Base-by-base conservation (phyloP, 768 basidiomycete species). In the Cystofilobasidium macerans region DNA sequence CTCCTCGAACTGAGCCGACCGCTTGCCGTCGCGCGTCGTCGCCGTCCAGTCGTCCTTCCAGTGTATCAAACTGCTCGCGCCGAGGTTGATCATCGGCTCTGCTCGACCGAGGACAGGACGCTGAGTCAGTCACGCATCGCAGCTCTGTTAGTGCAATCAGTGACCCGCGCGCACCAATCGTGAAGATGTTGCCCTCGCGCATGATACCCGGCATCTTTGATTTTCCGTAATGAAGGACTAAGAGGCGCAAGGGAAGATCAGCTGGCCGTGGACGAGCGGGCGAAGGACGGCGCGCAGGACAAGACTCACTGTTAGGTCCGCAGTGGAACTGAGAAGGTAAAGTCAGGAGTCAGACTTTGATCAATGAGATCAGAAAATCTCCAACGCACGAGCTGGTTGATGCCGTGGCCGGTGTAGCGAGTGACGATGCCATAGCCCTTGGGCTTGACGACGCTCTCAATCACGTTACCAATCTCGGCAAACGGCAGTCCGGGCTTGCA, bases 21-120 rank as follows among this genome's bases (percentile, higher is more conserved):
- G 80, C 75, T 87, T 87, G 28, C 92, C 94, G 76, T 97, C 94
- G 16, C 62, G 76, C 6, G 95, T 99, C 26, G 87, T 89, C 1
- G 93, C 90, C 3, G 94, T 98, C 94, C 94, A 98, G 73, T 90
- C 86, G 75, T 94, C 91, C 36, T 86, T 86, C 92, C 92, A 76
- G 69, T 75, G 73, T 30, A 72, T 71, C 11, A 77, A 70, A 48
- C 71, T 71, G 43, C 71, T 69, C 14, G 81, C 80, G 7, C 93
- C 93, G 24, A 89, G 75, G 75, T 97, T 97, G 70, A 95, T 85
- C 93, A 97, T 97, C 83, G 94, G 75, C 60, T 72, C 71, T 57
- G 63, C 18, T 24, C 4, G 60, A 24, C 1, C 2, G 18, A 22
- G 18, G 30, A 22, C 7, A 14, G 32, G 22, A 18, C 6, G 22